Conservation (phyloP, 352 stramenopile species). For the Globisporangium iwayamae region DNA sequence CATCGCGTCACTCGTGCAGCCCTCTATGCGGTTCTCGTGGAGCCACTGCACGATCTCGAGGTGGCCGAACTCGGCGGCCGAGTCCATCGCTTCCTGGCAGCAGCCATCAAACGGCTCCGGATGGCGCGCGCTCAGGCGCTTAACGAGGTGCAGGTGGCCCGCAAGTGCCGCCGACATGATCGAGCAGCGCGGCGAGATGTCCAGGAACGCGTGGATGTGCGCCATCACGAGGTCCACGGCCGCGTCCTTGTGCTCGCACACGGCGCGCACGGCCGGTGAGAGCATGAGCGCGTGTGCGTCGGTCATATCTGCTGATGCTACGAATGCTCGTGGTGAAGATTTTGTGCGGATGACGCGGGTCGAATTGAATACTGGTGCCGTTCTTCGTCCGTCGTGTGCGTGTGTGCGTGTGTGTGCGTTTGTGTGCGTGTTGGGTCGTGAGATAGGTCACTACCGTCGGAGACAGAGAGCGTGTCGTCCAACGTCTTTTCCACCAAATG, state of each 20-base stretch:
- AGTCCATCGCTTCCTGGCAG: conserved; percentile 27
- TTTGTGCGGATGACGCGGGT: not conserved
- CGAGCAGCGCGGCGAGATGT: conserved; percentile 46
- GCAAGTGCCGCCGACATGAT: conserved; percentile 48
- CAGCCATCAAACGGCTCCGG: conserved; percentile 24
- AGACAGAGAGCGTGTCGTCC: not conserved
- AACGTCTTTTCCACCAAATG: not conserved
- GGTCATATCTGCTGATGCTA: not conserved
- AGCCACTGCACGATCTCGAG: conserved; percentile 33
- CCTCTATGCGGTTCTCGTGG: conserved; percentile 26
- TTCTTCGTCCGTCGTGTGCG: not conserved
- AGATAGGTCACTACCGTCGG: not conserved
- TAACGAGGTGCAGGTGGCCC: conserved; percentile 49
- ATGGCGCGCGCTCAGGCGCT: conserved; percentile 44
- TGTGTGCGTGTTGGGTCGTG: not conserved
- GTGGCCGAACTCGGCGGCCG: conserved; percentile 25
- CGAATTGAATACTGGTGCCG: not conserved
- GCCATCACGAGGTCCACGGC: conserved; percentile 48
- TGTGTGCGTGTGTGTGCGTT: not conserved
- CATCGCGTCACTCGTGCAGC: conserved; percentile 33
- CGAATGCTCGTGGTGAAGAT: not conserved
- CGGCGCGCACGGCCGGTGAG: conserved; percentile 48
- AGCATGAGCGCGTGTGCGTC: conserved; percentile 3
- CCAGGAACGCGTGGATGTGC: conserved; percentile 49
- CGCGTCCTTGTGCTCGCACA: conserved; percentile 40